Base-by-base conservation (phyloP, 306 rosid genomes). In the Glycine latifolia region DNA sequence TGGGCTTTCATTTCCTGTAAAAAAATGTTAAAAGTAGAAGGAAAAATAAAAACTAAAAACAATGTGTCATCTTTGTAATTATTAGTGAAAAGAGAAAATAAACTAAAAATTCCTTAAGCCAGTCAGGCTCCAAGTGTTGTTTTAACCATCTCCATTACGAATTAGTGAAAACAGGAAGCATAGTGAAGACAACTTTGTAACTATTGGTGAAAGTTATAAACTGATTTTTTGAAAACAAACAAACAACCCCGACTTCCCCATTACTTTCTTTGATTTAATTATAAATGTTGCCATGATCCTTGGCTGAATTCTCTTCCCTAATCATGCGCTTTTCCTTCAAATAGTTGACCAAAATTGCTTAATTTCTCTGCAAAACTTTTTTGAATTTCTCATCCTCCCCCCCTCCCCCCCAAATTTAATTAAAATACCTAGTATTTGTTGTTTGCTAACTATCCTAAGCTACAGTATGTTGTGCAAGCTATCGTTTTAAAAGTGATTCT, bases 271-370 rank as follows among this genome's bases (percentile, higher is more conserved):
- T 79, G 33, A 26, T 26, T 26, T 50, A 61, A 50, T 49, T 8
- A 41, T 35, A 17, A 41, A 17, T 26, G 52, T 62, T 81, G 35
- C 49, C 67, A 39, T 50, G 56, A 73, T 49, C 11, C 60, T 68
- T 15, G 41, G 52, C 70, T 14, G 60, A 56, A 48, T 20, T 54
- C 17, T 78, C 50, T 70, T 58, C 12, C 17, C 10, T 44, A 56
- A 56, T 44, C 16, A 43, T 4, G 44, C 14, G 46, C n/a, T 79
- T 13, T 44, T 70, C 33, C 75, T 26, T 26, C 31, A 26, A 26
- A 26, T 56, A 44, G 83, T 48, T 71, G 54, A 49, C 15, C 14
- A 10, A 5, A 33, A 60, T 48, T 55, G 55, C 53, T 74, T 75
- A 75, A 31, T 54, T 82, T 81, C 13, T 39, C 9, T 47, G 62